Percentiles rank a stretch among this genome's conserved stretches.
phyloP scores from a whole-genome alignment of 805 yeast species.

The Starmerella sp. region DNA sequence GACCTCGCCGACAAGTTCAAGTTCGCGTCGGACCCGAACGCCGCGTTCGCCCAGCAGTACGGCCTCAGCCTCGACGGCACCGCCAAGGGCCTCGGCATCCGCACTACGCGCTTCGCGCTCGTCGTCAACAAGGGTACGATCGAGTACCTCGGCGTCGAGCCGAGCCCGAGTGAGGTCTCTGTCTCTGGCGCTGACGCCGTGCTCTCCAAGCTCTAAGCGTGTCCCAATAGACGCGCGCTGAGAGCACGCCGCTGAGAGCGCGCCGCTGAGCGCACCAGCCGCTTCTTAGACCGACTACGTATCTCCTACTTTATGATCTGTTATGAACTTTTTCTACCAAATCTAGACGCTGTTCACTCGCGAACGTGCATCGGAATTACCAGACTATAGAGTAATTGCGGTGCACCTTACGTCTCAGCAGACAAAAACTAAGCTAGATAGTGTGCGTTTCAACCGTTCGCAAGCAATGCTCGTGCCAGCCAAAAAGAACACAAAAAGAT shows the following conservation, averaged over 20 bases:
- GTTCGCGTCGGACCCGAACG: slow-evolving; percentile 60
- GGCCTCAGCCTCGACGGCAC: slow-evolving; percentile 50
- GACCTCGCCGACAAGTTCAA: slow-evolving; percentile 29
- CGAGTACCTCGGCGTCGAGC: slow-evolving; percentile 41
- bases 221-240: too few relatives aligned
- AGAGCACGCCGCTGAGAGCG: too few relatives aligned
- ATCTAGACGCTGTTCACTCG: too few relatives aligned
- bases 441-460: neutral
- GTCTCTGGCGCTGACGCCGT: slow-evolving; percentile 40
- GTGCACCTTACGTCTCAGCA: too few relatives aligned
- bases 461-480: neutral
- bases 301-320: neutral
- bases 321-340: too few relatives aligned
- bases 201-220: slow-evolving; percentile 27
- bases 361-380: too few relatives aligned
- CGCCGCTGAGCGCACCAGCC: too few relatives aligned
- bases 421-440: neutral
- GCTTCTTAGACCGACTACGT: too few relatives aligned
- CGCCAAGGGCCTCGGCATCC: slow-evolving; percentile 42
- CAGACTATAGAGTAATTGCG: too few relatives aligned
- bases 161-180: slow-evolving; percentile 33
- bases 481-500: slow-evolving; percentile 27
- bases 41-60: slow-evolving; percentile 44
- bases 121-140: slow-evolving; percentile 51
- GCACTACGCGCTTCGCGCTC: slow-evolving; percentile 64